phyloP scores from a whole-genome alignment of 257 asterid genomes.

The Thymus quinquecostatus region DNA sequence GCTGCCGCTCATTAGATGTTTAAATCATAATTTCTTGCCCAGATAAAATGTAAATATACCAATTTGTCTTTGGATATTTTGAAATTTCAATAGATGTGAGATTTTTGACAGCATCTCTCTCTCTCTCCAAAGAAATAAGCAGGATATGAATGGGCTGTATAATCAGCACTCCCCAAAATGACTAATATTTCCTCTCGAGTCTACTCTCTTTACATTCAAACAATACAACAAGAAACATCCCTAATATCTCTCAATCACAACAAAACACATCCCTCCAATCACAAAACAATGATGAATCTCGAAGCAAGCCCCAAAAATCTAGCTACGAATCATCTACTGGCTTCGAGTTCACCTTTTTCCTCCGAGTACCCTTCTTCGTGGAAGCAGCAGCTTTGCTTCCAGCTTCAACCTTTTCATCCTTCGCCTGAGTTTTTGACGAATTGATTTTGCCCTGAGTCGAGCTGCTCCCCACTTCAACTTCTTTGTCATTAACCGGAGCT shows the following conservation, averaged over 20 bases:
- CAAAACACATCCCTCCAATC: constrained; percentile 1
- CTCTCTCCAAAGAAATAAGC: not conserved
- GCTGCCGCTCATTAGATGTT: no score
- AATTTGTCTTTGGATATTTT: constrained; percentile 4
- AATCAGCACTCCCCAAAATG: no score
- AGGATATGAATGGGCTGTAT: no score
- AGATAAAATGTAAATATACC: constrained; percentile 14
- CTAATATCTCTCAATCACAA: not conserved
- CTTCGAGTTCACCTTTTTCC: constrained; percentile 47
- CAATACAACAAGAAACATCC: constrained; percentile 1
- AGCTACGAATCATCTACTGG: constrained; percentile 43
- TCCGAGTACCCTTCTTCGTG: constrained; percentile 47
- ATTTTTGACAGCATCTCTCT: not conserved
- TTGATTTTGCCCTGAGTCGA: constrained; percentile 39
- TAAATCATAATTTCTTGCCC: not conserved
- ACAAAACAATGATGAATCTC: constrained; percentile 9
- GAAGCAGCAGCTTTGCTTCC: constrained; percentile 42
- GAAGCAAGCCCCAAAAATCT: not conserved
- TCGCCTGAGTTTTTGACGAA: constrained; percentile 38
- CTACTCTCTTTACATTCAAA: constrained; percentile 29
- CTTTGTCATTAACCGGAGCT: constrained; percentile 38
- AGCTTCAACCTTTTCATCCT: constrained; percentile 39
- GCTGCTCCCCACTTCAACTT: constrained; percentile 38
- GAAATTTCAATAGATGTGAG: constrained; percentile 1
- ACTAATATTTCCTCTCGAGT: constrained; percentile 25